Conservation (phyloP, 495 filamentous ascomycete species). For the Trichoderma asperelloides region DNA sequence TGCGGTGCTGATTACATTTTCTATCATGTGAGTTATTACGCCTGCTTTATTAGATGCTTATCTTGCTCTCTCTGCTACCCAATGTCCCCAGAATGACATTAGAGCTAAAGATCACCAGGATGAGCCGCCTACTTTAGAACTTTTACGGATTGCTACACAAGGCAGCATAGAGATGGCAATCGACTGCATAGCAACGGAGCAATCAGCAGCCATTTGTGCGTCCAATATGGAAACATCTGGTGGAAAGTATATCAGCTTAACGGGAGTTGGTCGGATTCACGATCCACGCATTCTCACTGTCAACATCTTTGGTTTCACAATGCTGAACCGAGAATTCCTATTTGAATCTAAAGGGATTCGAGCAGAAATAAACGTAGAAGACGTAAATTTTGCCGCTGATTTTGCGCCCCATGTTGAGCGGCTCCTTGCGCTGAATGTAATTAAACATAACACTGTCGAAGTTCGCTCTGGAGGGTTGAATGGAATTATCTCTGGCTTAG, state of each 20-base stretch:
- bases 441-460: not conserved
- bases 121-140: not conserved
- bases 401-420: not conserved
- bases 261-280: not conserved
- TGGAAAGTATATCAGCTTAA: not conserved
- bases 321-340: not conserved
- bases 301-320: not conserved
- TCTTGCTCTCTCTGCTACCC: not conserved
- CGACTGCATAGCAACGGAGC: not conserved
- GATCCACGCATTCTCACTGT: not conserved
- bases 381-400: not conserved
- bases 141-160: not conserved
- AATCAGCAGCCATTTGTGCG: not conserved
- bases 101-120: not conserved
- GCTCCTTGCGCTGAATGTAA: not conserved
- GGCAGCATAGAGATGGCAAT: not conserved
- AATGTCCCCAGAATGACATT: not conserved
- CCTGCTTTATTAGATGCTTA: too few relatives aligned
- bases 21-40: not conserved
- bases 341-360: not conserved
- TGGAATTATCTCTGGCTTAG: not conserved
- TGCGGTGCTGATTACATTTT: not conserved
- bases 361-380: not conserved
- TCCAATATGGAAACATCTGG: not conserved
- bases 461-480: not conserved